These are phyloP conservation scores for Centaurea solstitialis DNA, from an alignment of 129 eudicot genomes.

Conservation along the genomic window DNA sequence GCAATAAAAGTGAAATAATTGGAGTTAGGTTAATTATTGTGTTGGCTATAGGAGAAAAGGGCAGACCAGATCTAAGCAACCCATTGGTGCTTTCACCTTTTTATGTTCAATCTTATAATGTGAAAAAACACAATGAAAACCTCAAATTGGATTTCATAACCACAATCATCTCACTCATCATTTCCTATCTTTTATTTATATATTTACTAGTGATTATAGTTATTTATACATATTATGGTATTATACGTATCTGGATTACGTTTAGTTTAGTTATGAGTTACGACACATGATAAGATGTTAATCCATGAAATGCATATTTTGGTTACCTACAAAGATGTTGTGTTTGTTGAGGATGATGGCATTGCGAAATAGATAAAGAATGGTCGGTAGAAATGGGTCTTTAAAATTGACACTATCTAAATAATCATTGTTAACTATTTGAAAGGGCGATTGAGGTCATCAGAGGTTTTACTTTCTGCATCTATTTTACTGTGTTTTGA, in stretches of 20 bases:
- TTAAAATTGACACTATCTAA: not conserved
- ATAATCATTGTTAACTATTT: not conserved
- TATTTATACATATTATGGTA: not conserved
- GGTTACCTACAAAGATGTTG: not conserved
- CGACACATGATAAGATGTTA: not conserved
- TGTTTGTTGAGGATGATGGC: not conserved
- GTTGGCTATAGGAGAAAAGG: constrained; percentile 19
- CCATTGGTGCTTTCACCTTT: constrained; percentile 32
- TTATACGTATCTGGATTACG: not conserved
- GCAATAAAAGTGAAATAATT: constrained; percentile 25
- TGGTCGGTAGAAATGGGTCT: not conserved
- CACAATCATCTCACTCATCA: constrained; percentile 30
- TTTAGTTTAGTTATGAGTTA: not conserved
- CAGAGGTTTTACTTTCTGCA: not conserved
- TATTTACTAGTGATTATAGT: not conserved
- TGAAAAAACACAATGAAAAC: constrained; percentile 30
- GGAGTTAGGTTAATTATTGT: constrained; percentile 12
- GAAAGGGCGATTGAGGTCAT: not conserved
- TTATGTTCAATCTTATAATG: constrained; percentile 10
- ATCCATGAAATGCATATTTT: not conserved
- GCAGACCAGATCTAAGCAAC: constrained; percentile 35
- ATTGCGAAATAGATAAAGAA: not conserved
- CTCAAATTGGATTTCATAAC: constrained; percentile 26
- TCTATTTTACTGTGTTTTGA: not conserved
- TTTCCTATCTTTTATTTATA: not conserved